Evolutionary conservation across 495 filamentous ascomycete genomes (phyloP).

Genomic region (Astrothelium macrocarpum): DNA sequence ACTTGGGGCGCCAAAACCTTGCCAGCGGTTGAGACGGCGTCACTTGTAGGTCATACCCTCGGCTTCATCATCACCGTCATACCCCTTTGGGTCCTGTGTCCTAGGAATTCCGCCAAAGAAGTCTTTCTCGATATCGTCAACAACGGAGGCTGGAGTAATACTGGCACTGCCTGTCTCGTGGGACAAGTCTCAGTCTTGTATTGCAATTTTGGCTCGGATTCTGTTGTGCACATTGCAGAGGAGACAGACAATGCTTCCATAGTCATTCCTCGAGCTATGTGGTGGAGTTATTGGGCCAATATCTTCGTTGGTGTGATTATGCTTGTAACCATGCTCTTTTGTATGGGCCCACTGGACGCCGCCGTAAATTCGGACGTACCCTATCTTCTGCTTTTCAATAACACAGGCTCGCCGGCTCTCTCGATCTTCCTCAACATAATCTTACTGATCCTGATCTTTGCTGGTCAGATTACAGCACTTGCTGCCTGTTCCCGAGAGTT

Average conservation of each 20-base stretch:
- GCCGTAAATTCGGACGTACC: slow-evolving; percentile 20
- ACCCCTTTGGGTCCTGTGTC: slow-evolving; percentile 26
- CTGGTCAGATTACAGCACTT: slow-evolving; percentile 28
- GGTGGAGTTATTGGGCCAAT: slow-evolving; percentile 21
- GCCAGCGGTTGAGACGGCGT: slow-evolving; percentile 33
- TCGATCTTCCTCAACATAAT: slow-evolving; percentile 22
- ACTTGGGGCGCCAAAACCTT: slow-evolving; percentile 33
- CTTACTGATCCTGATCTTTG: slow-evolving; percentile 22
- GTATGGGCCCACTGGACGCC: slow-evolving; percentile 21
- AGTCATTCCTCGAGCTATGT: slow-evolving; percentile 23
- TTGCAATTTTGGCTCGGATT: slow-evolving; percentile 23
- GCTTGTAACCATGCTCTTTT: slow-evolving; percentile 29
- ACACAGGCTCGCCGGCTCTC: slow-evolving; percentile 21
- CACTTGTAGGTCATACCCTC: slow-evolving; percentile 35
- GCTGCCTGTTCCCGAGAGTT: slow-evolving; percentile 29
- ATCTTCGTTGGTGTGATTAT: slow-evolving; percentile 23
- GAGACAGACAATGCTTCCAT: slow-evolving; percentile 27
- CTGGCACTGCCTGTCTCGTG: slow-evolving; percentile 31
- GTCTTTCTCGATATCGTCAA: slow-evolving; percentile 32
- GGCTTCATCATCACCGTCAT: slow-evolving; percentile 35
- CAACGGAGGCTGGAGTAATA: slow-evolving; percentile 30
- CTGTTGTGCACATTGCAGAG: slow-evolving; percentile 22
- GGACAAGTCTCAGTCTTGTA: slow-evolving; percentile 35
- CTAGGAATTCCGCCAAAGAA: slow-evolving; percentile 25
- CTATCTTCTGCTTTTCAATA: slow-evolving; percentile 24